A percentile compares a stretch with the other conserved stretches of the same genome.
Conservation (phyloP, 108 stramenopile genomes). For the Phaeodactylum tricornutum region DNA sequence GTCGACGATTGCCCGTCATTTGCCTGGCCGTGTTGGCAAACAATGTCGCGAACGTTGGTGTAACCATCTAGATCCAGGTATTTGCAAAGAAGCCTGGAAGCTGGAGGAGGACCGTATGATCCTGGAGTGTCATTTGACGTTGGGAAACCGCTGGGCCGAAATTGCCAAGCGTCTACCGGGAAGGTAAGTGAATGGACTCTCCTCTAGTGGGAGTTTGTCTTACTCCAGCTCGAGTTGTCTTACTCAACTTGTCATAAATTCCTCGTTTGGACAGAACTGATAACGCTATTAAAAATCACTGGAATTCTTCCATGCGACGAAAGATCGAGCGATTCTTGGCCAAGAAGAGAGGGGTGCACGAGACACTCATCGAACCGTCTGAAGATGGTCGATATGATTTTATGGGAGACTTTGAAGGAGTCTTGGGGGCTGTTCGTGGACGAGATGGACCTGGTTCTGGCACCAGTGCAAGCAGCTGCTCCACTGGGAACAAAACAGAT, state of each 20-base stretch:
- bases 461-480: slow-evolving; percentile 1
- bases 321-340: slow-evolving; percentile 70
- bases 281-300: slow-evolving; percentile 97
- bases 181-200: slow-evolving; percentile 32
- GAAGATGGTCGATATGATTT: slow-evolving; percentile 84
- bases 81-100: slow-evolving; percentile 87
- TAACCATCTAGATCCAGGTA: slow-evolving; percentile 95
- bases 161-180: slow-evolving; percentile 83
- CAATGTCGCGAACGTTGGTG: slow-evolving; percentile 99
- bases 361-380: slow-evolving; percentile 26
- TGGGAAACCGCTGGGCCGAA: slow-evolving; percentile 82
- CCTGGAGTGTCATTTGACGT: slow-evolving; percentile 43
- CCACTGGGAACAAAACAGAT: too few species aligned
- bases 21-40: slow-evolving; percentile 96
- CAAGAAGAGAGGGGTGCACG: slow-evolving; percentile 38
- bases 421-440: slow-evolving; percentile 61
- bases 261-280: slow-evolving; percentile 68
- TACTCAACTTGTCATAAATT: slow-evolving; percentile 1
- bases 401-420: slow-evolving; percentile 73
- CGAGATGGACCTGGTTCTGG: slow-evolving; percentile 6
- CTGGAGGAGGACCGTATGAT: slow-evolving; percentile 82
- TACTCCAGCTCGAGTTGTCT: too few species aligned
- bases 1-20: slow-evolving; percentile 69
- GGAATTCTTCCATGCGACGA: slow-evolving; percentile 87
- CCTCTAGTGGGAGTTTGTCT: too few species aligned